These are phyloP conservation scores for Blastomyces gilchristii DNA, from an alignment of 2,329 filamentous ascomycete genomes.

Conservation along the genomic window DNA sequence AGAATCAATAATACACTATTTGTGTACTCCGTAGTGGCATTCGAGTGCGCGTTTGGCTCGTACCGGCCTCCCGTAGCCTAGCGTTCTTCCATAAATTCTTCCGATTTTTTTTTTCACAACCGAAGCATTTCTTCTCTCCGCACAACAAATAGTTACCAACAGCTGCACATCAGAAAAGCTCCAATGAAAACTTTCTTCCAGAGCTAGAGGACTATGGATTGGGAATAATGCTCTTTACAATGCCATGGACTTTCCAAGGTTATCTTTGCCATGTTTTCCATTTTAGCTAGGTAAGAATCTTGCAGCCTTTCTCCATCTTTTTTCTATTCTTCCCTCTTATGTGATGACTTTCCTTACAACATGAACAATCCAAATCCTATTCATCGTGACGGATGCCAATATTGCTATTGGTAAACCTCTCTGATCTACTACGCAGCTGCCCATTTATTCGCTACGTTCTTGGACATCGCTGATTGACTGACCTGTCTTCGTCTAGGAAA, in stretches of 20 bases:
- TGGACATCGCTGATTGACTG: slow-evolving; percentile 8
- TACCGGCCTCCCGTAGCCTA: background rate
- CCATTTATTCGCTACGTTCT: slow-evolving; percentile 7
- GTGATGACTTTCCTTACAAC: slow-evolving; percentile 35
- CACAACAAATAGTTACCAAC: background rate
- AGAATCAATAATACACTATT: background rate
- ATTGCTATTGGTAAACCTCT: slow-evolving; percentile 45
- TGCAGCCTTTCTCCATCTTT: background rate
- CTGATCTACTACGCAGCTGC: slow-evolving; percentile 32
- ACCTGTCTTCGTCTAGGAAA: slow-evolving; percentile 5
- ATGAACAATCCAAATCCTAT: slow-evolving; percentile 51
- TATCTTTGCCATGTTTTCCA: background rate
- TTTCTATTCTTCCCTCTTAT: slow-evolving; percentile 5
- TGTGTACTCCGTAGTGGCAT: too few species aligned
- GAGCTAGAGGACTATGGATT: background rate
- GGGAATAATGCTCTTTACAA: background rate
- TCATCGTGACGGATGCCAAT: slow-evolving; percentile 41
- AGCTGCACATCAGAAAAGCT: background rate
- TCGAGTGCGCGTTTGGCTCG: background rate
- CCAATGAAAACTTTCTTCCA: background rate
- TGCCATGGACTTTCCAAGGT: background rate
- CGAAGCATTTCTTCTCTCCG: background rate
- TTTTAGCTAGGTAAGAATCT: background rate
- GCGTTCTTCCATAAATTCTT: background rate
- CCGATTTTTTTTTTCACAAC: background rate